Conservation (phyloP, 768 basidiomycete species). For the Tulasnella sp. region DNA sequence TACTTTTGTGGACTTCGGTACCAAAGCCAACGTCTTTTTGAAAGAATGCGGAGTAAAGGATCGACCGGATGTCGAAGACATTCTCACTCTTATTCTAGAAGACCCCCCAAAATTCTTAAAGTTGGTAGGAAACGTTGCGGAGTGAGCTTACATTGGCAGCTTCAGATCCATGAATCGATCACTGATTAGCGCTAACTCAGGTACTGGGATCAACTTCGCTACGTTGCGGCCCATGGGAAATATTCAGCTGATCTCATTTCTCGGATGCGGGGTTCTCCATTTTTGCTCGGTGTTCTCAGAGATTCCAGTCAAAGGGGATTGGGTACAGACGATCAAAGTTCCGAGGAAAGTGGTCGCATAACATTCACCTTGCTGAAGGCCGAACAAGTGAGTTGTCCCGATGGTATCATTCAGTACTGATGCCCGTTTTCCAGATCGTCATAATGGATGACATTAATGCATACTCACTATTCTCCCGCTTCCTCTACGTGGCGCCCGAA, state of each 20-base stretch:
- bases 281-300: constrained; percentile 65
- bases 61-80: constrained; percentile 76
- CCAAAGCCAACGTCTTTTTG: constrained; percentile 69
- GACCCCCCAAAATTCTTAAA: constrained; percentile 61
- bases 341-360: constrained; percentile 61
- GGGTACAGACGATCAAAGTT: constrained; percentile 31
- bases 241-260: constrained; percentile 42
- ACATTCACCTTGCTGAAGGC: constrained; percentile 60
- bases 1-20: constrained; percentile 78
- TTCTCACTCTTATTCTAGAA: constrained; percentile 52
- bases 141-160: constrained; percentile 33
- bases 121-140: constrained; percentile 51
- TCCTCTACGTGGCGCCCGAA: constrained; percentile 67
- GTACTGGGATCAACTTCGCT: too few relatives aligned
- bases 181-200: too few relatives aligned
- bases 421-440: constrained; percentile 37
- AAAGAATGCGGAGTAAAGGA: constrained; percentile 75
- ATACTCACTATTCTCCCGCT: constrained; percentile 64
- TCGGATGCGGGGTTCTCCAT: constrained; percentile 56
- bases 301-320: constrained; percentile 25
- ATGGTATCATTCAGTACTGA: background rate
- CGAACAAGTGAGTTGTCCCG: constrained; percentile 25
- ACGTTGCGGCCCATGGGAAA: constrained; percentile 39
- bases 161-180: constrained; percentile 67
- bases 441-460: constrained; percentile 79